These are phyloP conservation scores for Teunomyces lycoperdinae DNA, from an alignment of 805 yeast species.

Conservation along the genomic window DNA sequence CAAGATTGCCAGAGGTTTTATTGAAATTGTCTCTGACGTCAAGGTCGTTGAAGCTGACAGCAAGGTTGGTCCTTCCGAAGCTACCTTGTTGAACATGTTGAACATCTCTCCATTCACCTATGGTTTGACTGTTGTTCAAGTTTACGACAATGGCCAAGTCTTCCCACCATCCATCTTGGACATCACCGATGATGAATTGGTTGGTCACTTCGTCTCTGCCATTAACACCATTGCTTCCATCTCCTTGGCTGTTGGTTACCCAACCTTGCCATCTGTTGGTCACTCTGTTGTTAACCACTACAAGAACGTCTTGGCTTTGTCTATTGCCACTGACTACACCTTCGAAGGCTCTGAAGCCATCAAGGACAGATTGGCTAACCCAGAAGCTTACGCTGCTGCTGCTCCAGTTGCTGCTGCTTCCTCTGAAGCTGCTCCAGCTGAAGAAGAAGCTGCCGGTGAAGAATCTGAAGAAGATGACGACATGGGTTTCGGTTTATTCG, in stretches of 20 bases:
- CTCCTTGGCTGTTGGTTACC: slow-evolving; percentile 98
- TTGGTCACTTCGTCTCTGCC: slow-evolving; percentile 88
- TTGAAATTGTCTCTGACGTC: slow-evolving; percentile 97
- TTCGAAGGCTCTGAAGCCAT: slow-evolving; percentile 98
- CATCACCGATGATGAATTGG: slow-evolving; percentile 96
- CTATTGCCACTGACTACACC: slow-evolving; percentile 98
- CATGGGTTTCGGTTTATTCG: slow-evolving; percentile 99
- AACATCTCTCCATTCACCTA: slow-evolving; percentile 99
- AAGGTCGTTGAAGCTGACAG: slow-evolving; percentile 84
- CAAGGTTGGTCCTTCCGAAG: slow-evolving; percentile 99
- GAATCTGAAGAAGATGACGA: slow-evolving; percentile 73
- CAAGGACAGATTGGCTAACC: slow-evolving; percentile 99
- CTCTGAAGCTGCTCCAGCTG: slow-evolving; percentile 57
- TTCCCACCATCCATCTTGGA: slow-evolving; percentile 97
- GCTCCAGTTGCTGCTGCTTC: slow-evolving; percentile 96
- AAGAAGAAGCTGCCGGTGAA: slow-evolving; percentile 70
- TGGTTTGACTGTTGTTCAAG: slow-evolving; percentile 96
- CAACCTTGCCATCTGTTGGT: slow-evolving; percentile 98
- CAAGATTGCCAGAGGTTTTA: slow-evolving; percentile 99
- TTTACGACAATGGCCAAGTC: slow-evolving; percentile 97
- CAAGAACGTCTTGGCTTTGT: slow-evolving; percentile 97
- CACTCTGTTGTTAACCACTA: slow-evolving; percentile 98
- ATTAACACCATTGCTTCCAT: slow-evolving; percentile 90
- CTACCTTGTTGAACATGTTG: slow-evolving; percentile 97
- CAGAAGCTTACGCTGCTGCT: slow-evolving; percentile 99